These are phyloP conservation scores for Candida albicans DNA, from an alignment of 1,139 yeast species.

Conservation along the genomic window DNA sequence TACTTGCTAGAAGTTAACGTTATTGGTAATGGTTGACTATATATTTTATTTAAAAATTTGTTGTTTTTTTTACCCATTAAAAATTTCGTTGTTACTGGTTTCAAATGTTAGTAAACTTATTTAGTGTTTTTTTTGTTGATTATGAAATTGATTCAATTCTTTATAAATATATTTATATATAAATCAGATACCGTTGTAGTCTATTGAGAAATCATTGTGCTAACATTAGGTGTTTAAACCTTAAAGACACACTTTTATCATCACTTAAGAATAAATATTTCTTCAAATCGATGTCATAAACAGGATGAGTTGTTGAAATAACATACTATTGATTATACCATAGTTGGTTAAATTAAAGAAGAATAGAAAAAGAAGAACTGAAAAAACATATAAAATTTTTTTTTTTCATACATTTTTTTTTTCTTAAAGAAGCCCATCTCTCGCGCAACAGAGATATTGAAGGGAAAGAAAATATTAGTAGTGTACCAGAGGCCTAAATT, in stretches of 20 bases:
- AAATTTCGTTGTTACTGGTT: constrained; percentile 1
- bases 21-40: constrained; percentile 51
- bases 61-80: constrained; percentile 20
- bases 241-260: constrained; percentile 44
- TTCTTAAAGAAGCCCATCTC: no score
- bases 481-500: no score
- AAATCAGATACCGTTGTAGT: constrained; percentile 99
- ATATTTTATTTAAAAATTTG: constrained; percentile 33
- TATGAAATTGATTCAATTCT: background rate
- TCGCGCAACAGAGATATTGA: no score
- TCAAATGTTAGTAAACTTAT: constrained; percentile 16
- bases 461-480: no score
- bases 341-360: no score
- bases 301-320: no score
- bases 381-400: no score
- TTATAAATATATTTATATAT: background rate
- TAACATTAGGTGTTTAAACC: constrained; percentile 55
- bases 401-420: no score
- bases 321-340: background rate
- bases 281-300: no score
- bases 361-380: no score
- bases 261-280: constrained; percentile 38
- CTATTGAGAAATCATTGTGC: constrained; percentile 83
- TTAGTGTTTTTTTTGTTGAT: background rate
- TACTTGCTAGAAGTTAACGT: constrained; percentile 34